phyloP scores from a whole-genome alignment of 2,329 filamentous ascomycete genomes.

The Byssothecium circinans region DNA sequence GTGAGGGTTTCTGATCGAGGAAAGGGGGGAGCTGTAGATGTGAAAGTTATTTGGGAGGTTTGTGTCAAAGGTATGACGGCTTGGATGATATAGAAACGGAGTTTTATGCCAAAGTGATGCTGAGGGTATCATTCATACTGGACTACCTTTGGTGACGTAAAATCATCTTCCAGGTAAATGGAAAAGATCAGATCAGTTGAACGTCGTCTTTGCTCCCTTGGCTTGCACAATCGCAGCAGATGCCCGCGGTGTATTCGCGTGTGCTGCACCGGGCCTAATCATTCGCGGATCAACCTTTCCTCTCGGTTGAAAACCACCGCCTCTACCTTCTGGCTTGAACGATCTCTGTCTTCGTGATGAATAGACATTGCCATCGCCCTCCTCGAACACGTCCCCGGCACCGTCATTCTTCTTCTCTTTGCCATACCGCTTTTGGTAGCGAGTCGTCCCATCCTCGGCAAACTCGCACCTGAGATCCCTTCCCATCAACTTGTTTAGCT shows the following conservation, averaged over 20 bases:
- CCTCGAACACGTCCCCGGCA: constrained; percentile 12
- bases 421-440: constrained; percentile 93
- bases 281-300: constrained; percentile 49
- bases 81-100: no score
- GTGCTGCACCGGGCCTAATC: constrained; percentile 48
- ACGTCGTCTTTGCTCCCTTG: constrained; percentile 78
- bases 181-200: constrained; percentile 55
- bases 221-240: constrained; percentile 78
- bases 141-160: no score
- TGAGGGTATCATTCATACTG: no score
- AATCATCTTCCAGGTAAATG: neutral
- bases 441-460: constrained; percentile 82
- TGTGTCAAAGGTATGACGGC: no score
- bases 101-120: no score
- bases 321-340: constrained; percentile 26
- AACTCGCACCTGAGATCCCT: constrained; percentile 85
- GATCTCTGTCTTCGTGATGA: constrained; percentile 31
- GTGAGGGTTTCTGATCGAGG: neutral
- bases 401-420: constrained; percentile 59
- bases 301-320: constrained; percentile 13
- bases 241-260: constrained; percentile 60
- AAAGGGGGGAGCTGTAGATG: neutral
- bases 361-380: constrained; percentile 24
- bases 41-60: no score
- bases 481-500: constrained; percentile 81